Evolutionary conservation across 805 yeast species (phyloP), one percentile per base, ranked within the genome.

Genomic region (Metschnikowia lunata): DNA sequence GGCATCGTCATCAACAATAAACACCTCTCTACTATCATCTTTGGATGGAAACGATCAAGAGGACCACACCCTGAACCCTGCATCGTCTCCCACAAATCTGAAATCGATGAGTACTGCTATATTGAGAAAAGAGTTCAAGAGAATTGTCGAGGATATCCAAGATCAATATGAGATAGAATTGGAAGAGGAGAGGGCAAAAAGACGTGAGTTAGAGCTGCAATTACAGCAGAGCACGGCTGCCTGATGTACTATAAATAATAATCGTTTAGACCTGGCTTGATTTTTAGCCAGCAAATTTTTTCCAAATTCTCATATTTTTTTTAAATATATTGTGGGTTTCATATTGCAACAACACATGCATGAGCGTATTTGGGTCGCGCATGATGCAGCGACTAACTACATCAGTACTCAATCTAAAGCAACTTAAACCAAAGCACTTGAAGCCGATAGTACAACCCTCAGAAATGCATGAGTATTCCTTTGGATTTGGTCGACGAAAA

Each of bases 71-170:
- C 8, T 53, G 57, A 13, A 26, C 15, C 36, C 43, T 37, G 13
- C 37, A 42, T 8, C 44, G 40, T 30, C 40, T 12, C 54, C 35
- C 56, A 65, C 47, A 64, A 40, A 46, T n/a, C 36, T 34, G 37
- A 46, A 46, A 8, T 40, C 54, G 23, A 63, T 56, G 53, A 68
- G 74, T 50, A 77, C 77, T 32, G 75, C 82, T 0, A 80, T 83
- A 3, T 65, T 85, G 61, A 69, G 87, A 45, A 72, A 77, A 49
- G 89, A 85, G 60, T 85, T 84, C 65, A 83, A 78, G 61, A 82
- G 79, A 53, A 65, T 83, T 39, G 80, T 84, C 5, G 65, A 72
- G 18, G 81, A 79, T 33, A 76, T 83, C 45, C 86, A 82, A 49
- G 76, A 73, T 37, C 79, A 72, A 45, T 79, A 82, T 54, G 87